A percentile compares a stretch with the other conserved stretches of the same genome.
phyloP scores from a whole-genome alignment of 2,329 filamentous ascomycete species.

The Penicillium oxalicum region DNA sequence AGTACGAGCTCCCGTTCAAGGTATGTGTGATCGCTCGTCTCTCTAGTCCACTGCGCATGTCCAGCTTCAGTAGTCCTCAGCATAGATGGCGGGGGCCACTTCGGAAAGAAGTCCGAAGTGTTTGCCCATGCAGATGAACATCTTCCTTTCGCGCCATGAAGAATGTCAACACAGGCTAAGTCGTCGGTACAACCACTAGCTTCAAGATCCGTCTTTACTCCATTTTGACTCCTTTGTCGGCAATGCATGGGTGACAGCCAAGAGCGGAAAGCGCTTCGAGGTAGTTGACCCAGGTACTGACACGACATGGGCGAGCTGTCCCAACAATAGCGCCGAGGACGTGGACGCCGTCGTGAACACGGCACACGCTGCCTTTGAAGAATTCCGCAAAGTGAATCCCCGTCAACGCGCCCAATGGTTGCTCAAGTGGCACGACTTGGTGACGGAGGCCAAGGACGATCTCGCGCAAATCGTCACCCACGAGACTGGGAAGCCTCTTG shows the following conservation, averaged over 20 bases:
- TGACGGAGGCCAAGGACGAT: conserved; percentile 57
- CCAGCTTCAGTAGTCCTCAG: no score
- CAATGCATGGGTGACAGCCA: conserved; percentile 43
- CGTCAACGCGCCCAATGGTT: conserved; percentile 57
- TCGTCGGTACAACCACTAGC: conserved; percentile 17
- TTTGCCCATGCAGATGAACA: background rate
- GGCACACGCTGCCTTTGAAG: conserved; percentile 56
- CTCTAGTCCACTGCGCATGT: no score
- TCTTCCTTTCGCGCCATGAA: background rate
- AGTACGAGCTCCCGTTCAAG: conserved; percentile 36
- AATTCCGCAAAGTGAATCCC: conserved; percentile 56
- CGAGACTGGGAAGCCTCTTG: conserved; percentile 54
- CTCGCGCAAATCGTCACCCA: conserved; percentile 58
- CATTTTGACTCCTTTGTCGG: conserved; percentile 48
- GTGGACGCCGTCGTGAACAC: conserved; percentile 56
- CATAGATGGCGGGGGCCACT: background rate
- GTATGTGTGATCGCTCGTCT: conserved; percentile 14
- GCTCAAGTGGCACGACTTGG: conserved; percentile 60
- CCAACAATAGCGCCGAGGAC: conserved; percentile 51
- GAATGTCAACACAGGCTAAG: background rate
- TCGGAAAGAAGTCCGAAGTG: conserved; percentile 17
- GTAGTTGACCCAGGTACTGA: conserved; percentile 51
- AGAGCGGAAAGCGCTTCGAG: conserved; percentile 46
- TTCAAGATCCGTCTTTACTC: conserved; percentile 46
- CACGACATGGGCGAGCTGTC: conserved; percentile 47